Evolutionary conservation across 1,284 basidiomycete species (phyloP), one percentile per base, ranked within the genome.

Genomic region (Apiotrichum akiyoshidainum): DNA sequence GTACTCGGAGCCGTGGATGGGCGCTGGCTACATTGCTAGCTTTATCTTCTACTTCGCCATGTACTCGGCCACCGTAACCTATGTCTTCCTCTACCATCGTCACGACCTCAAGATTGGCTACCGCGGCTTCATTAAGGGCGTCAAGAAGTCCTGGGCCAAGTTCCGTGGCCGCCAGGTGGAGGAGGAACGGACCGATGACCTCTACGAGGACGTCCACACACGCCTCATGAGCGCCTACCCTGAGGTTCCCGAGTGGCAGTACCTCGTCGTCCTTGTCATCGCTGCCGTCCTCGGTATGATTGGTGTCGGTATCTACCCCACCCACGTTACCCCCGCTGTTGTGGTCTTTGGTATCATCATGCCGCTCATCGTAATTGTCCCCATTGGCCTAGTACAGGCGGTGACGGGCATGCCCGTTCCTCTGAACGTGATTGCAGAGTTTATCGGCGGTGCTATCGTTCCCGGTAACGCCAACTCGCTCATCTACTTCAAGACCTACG

Each of bases 381-480:
- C 83, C 7, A 74, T 81, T 41, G 82, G 82, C 34, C 82, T 84
- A 75, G 80, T 84, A 52, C 80, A 80, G 63, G 82, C 83, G 16
- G 81, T 83, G 50, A 82, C 81, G 11, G 83, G 83, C 52, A 77
- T 80, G 50, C 80, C 82, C 64, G 76, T 82, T 33, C 80, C 79
- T 16, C 63, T 81, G 9, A 82, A 81, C 41, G 77, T 64, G 74
- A 47, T 78, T 69, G 82, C 84, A 14, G 85, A 85, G 67, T 74
- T 85, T 33, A 81, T 85, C 51, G 78, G 83, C 52, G 83, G 83
- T 21, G 83, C 83, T 68, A 74, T 78, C 39, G 78, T 83, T 41
- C 81, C 83, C 33, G 83, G 84, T 11, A 80, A 79, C 16, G 83
- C 84, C 9, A 69, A 84, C 52, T 82, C 83, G 0, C 84, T 85